Evolutionary conservation across 2,329 filamentous ascomycete species (phyloP).

Genomic region (Colletotrichum cereale): DNA sequence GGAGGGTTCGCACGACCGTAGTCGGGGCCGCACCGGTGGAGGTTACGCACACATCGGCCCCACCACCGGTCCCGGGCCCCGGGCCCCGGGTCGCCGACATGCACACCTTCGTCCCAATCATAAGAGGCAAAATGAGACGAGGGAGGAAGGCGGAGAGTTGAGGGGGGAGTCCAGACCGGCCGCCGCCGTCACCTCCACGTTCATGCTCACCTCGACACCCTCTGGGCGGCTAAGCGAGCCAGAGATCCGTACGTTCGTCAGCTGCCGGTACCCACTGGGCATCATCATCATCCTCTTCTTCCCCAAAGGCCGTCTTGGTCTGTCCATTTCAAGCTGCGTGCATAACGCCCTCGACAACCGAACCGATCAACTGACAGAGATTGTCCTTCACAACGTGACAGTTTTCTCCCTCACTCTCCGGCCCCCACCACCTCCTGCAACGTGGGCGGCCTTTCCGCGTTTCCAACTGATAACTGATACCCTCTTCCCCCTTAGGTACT

Average conservation of each 20-base stretch:
- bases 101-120: not conserved
- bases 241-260: not conserved
- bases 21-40: conserved; percentile 24
- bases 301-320: conserved; percentile 14
- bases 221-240: not conserved
- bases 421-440: not conserved
- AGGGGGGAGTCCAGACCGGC: conserved; percentile 18
- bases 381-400: conserved; percentile 25
- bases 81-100: conserved; percentile 32
- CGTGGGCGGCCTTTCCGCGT: conserved; percentile 18
- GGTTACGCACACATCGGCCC: conserved; percentile 11
- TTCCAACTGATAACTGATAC: conserved; percentile 27
- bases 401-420: conserved; percentile 27
- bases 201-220: conserved; percentile 14
- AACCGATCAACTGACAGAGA: conserved; percentile 17
- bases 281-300: conserved; percentile 17
- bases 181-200: conserved; percentile 21
- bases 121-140: not conserved
- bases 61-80: conserved; percentile 31
- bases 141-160: not conserved
- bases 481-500: not conserved
- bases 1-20: conserved; percentile 8
- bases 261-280: not conserved
- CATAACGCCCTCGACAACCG: not conserved
- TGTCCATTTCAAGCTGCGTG: conserved; percentile 18